A percentile compares a stretch with the other conserved stretches of the same genome.
phyloP scores from a whole-genome alignment of 208 protist genomes.

The Phytomonas sp. region DNA sequence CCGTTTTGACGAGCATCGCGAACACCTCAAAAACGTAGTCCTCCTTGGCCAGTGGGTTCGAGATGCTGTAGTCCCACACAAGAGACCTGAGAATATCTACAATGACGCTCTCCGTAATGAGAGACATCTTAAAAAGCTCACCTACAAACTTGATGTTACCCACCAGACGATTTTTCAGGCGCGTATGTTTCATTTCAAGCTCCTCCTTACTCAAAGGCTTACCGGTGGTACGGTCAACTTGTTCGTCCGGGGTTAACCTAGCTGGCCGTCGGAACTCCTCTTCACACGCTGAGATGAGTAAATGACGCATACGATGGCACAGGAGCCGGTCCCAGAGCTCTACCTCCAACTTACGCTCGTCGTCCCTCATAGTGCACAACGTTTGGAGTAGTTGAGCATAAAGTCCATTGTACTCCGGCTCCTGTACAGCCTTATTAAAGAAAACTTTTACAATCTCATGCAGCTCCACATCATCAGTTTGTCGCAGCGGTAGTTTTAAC shows the following conservation, averaged over 20 bases:
- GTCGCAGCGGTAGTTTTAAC: slow-evolving; percentile 63
- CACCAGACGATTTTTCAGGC: slow-evolving; percentile 65
- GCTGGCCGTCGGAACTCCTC: slow-evolving; percentile 61
- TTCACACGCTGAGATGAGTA: slow-evolving; percentile 54
- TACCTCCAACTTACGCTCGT: slow-evolving; percentile 37
- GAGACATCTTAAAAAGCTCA: slow-evolving; percentile 67
- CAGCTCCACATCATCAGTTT: slow-evolving; percentile 70
- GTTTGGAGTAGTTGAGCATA: slow-evolving; percentile 69
- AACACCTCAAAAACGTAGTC: slow-evolving; percentile 80
- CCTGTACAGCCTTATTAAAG: slow-evolving; percentile 81
- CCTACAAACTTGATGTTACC: slow-evolving; percentile 84
- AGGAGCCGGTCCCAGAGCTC: slow-evolving; percentile 49
- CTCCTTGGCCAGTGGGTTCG: slow-evolving; percentile 32
- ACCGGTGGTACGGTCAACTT: slow-evolving; percentile 61
- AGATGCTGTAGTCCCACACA: slow-evolving; percentile 44
- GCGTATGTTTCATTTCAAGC: slow-evolving; percentile 50
- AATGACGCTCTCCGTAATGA: slow-evolving; percentile 58
- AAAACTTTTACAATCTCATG: slow-evolving; percentile 75
- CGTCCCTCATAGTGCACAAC: slow-evolving; percentile 52
- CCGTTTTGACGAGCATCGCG: slow-evolving; percentile 46
- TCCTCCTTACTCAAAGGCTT: slow-evolving; percentile 54
- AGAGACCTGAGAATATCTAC: slow-evolving; percentile 55
- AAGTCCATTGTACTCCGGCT: slow-evolving; percentile 68
- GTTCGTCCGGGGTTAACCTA: slow-evolving; percentile 57
- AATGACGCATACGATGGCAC: slow-evolving; percentile 46